Base-by-base conservation (phyloP, 2,329 filamentous ascomycete species). In the Xylaria arbuscula region DNA sequence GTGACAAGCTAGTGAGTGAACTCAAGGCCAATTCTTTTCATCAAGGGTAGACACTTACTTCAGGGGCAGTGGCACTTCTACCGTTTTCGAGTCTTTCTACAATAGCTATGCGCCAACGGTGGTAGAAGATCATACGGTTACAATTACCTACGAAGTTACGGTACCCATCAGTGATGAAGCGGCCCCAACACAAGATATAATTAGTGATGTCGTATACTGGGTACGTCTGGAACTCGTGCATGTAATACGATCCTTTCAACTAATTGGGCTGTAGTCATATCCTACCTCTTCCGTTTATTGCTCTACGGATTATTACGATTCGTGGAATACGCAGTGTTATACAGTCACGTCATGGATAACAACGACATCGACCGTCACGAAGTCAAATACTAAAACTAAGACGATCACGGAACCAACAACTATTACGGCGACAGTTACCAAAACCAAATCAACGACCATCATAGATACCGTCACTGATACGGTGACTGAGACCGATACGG, bases 1-100 rank as follows among this genome's bases (percentile, higher is more conserved):
- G 64, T 70, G 45, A 73, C 70, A 28, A 68, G 64, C 48, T 74
- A 65, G 63, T 72, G 72, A 56, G 71, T 57, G 28, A n/a, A 2
- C 63, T 59, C 28, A 65, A 64, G 17, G 47, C 62, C 17, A 62
- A 60, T 68, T 62, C 48, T 58, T 69, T 71, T 36, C 15, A 45
- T 58, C 24, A 11, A 59, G 36, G 45, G 22, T 19, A 63, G 4
- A 57, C 61, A n/a, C 66, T 70, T 22, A 70, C 42, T 9, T 32
- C 24, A 19, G 15, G 22, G 57, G 4, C 50, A 76, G 74, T 57
- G 70, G 60, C 11, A 62, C 63, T n/a, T 70, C 71, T 13, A 76
- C 74, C 10, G 50, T 72, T 32, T 72, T 70, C 50, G 50, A 62
- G 48, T 73, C 72, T 34, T 42, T 62, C 36, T 70, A 60, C 34